Conservation (phyloP, 306 rosid species). For the Prosopis cineraria region DNA sequence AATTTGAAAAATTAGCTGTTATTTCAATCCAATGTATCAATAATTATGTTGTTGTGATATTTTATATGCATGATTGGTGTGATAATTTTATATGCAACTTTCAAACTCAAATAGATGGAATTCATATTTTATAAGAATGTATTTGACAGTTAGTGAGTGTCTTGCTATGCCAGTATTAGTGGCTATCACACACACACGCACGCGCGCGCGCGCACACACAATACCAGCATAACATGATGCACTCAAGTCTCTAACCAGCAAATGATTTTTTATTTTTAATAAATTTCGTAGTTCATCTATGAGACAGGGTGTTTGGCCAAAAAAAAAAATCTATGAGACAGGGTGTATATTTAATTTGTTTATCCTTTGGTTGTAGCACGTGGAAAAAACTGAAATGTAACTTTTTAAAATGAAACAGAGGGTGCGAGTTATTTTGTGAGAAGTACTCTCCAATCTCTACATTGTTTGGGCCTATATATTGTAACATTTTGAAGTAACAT, state of each 20-base stretch:
- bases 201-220: too few species aligned
- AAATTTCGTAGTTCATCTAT: background rate
- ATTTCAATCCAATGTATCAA: background rate
- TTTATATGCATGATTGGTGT: background rate
- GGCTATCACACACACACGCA: background rate
- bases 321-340: too few species aligned
- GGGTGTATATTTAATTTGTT: slow-evolving; percentile 26
- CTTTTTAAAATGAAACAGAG: slow-evolving; percentile 15
- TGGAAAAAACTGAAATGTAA: slow-evolving; percentile 17
- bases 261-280: background rate
- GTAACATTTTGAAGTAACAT: background rate
- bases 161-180: background rate
- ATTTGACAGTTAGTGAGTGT: background rate
- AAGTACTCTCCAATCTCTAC: slow-evolving; percentile 17
- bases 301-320: too few species aligned
- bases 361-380: slow-evolving; percentile 16
- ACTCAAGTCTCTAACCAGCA: background rate
- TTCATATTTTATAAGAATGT: background rate
- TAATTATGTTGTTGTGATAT: background rate
- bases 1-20: background rate
- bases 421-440: slow-evolving; percentile 3
- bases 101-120: background rate
- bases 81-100: background rate
- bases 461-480: background rate
- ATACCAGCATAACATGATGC: background rate